Conservation (phyloP, 2,329 filamentous ascomycete species). For the Trichoderma asperellum region DNA sequence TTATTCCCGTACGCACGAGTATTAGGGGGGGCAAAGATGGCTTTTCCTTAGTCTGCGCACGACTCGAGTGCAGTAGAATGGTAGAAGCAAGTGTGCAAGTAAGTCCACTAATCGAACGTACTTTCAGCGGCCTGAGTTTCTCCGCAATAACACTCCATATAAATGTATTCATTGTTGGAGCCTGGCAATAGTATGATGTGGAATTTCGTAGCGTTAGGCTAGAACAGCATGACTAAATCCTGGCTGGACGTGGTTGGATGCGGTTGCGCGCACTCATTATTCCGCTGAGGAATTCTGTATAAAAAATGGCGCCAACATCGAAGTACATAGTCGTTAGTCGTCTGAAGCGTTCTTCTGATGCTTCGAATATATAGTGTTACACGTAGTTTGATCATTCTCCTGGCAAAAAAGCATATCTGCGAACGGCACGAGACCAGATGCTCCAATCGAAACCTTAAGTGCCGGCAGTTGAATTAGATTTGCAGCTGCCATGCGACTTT, state of each 20-base stretch:
- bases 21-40: neutral
- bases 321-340: neutral
- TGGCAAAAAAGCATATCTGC: neutral
- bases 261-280: neutral
- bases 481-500: neutral
- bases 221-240: neutral
- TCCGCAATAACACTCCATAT: neutral
- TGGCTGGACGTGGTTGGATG: neutral
- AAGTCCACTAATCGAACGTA: neutral
- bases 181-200: neutral
- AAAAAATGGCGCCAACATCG: neutral
- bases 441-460: slow-evolving; percentile 1
- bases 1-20: neutral
- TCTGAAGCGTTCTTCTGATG: neutral
- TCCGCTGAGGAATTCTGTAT: neutral
- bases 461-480: slow-evolving; percentile 19
- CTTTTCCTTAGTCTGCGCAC: neutral
- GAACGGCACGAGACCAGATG: neutral
- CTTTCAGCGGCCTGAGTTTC: neutral
- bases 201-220: neutral
- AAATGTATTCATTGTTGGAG: neutral
- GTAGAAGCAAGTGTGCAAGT: neutral
- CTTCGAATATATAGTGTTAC: neutral
- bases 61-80: neutral
- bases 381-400: neutral